Conservation (phyloP, 352 stramenopile genomes). For the Pythium phragmitis region DNA sequence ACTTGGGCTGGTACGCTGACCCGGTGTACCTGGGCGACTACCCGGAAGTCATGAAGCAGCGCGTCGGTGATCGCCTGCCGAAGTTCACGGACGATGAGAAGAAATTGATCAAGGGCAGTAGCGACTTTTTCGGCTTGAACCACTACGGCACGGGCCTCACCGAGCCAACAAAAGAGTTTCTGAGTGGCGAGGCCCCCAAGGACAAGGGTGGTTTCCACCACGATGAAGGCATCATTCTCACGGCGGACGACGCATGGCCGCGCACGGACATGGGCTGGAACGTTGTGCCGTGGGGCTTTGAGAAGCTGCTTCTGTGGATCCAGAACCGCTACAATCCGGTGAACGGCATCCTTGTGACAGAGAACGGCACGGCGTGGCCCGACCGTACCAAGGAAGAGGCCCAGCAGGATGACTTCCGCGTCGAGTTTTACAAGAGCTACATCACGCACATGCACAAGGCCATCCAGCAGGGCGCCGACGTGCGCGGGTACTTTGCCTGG, state of each 20-base stretch:
- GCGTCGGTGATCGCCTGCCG: constrained; percentile 79
- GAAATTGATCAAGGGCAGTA: constrained; percentile 65
- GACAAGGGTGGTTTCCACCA: constrained; percentile 18
- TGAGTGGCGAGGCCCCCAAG: constrained; percentile 21
- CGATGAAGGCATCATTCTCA: constrained; percentile 45
- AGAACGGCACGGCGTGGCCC: constrained; percentile 78
- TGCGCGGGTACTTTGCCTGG: constrained; percentile 91
- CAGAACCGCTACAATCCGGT: constrained; percentile 73
- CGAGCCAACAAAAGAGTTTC: constrained; percentile 42
- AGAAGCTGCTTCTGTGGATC: constrained; percentile 87
- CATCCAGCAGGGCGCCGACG: constrained; percentile 50
- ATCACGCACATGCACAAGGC: constrained; percentile 51
- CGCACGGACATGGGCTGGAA: constrained; percentile 80
- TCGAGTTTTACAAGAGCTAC: constrained; percentile 86
- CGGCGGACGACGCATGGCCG: constrained; percentile 32
- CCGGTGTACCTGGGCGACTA: constrained; percentile 93
- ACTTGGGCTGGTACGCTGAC: constrained; percentile 90
- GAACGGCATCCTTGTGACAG: constrained; percentile 86
- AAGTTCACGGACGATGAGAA: constrained; percentile 87
- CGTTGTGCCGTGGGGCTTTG: constrained; percentile 75
- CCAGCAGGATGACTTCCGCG: constrained; percentile 66
- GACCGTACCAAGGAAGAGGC: constrained; percentile 18
- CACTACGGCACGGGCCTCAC: constrained; percentile 83
- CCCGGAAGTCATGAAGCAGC: constrained; percentile 88
- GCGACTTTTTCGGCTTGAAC: constrained; percentile 95